A percentile compares a stretch with the other conserved stretches of the same genome.
Evolutionary conservation across 2,329 filamentous ascomycete species (phyloP).

Genomic region (Sphaerostilbella broomeana): DNA sequence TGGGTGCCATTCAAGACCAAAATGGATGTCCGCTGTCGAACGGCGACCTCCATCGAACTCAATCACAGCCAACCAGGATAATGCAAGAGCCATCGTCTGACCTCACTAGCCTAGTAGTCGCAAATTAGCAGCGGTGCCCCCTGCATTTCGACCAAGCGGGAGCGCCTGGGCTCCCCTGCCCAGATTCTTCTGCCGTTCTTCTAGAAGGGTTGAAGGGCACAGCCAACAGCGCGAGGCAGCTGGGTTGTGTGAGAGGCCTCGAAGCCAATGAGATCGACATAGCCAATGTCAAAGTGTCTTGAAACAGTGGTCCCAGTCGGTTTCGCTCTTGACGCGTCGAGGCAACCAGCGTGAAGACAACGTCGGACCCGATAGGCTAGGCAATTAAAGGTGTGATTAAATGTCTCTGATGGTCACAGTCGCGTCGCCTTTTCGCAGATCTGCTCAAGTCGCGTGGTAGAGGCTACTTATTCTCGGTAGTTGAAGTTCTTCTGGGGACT

Average conservation of each 20-base stretch:
- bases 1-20: conserved; percentile 2
- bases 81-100: conserved; percentile 10
- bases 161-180: conserved; percentile 10
- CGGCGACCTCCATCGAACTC: conserved; percentile 6
- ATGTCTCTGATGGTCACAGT: not conserved
- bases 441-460: no score
- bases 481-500: no score
- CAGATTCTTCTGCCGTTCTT: conserved; percentile 11
- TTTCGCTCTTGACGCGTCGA: not conserved
- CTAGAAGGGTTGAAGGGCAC: no score
- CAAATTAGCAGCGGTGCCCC: conserved; percentile 13
- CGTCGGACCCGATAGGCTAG: conserved; percentile 2
- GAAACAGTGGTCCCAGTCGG: not conserved
- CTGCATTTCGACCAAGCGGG: conserved; percentile 11
- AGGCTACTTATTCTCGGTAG: no score
- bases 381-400: no score
- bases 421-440: conserved; percentile 6
- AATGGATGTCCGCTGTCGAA: conserved; percentile 10
- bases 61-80: conserved; percentile 10
- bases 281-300: not conserved
- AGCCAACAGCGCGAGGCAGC: conserved; percentile 8
- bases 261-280: conserved; percentile 2
- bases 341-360: no score
- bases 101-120: conserved; percentile 8
- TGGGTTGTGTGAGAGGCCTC: not conserved